phyloP scores from a whole-genome alignment of 768 basidiomycete genomes.

The Amyloporia xantha region DNA sequence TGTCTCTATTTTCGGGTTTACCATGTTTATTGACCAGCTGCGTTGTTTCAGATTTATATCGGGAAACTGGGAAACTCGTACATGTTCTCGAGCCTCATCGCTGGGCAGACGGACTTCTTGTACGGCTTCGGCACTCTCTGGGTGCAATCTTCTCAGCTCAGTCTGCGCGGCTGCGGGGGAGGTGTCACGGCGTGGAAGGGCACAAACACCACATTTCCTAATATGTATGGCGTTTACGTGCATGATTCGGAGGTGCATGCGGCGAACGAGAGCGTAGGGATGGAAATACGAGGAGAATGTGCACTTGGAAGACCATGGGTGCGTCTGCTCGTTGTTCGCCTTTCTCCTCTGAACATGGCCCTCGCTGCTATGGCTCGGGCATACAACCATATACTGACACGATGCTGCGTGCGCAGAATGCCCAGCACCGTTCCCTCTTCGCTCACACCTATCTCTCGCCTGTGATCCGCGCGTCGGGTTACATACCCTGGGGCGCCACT shows the following conservation, averaged over 20 bases:
- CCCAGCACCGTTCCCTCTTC: slow-evolving; percentile 1
- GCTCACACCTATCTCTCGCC: slow-evolving; percentile 1
- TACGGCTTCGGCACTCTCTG: slow-evolving; percentile 60
- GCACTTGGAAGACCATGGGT: slow-evolving; percentile 5
- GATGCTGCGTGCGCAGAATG: background rate
- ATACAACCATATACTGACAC: background rate
- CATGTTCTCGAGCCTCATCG: slow-evolving; percentile 55
- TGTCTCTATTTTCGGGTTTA: background rate
- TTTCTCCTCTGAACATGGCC: background rate
- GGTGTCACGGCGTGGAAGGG: slow-evolving; percentile 63
- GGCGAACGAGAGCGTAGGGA: background rate
- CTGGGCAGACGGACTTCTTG: slow-evolving; percentile 60
- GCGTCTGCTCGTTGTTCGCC: background rate
- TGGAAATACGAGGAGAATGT: background rate
- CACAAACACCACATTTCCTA: slow-evolving; percentile 43
- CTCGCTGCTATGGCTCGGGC: background rate
- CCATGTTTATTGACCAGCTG: background rate
- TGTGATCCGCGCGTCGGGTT: background rate
- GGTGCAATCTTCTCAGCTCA: slow-evolving; percentile 30
- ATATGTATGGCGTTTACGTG: slow-evolving; percentile 53
- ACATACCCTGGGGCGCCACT: background rate
- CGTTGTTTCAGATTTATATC: slow-evolving; percentile 38
- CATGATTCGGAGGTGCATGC: slow-evolving; percentile 45
- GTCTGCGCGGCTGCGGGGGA: slow-evolving; percentile 59
- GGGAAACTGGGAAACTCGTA: slow-evolving; percentile 54